phyloP scores from a whole-genome alignment of 2,329 filamentous ascomycete genomes.

The Phaeophleospora eucalypticola region DNA sequence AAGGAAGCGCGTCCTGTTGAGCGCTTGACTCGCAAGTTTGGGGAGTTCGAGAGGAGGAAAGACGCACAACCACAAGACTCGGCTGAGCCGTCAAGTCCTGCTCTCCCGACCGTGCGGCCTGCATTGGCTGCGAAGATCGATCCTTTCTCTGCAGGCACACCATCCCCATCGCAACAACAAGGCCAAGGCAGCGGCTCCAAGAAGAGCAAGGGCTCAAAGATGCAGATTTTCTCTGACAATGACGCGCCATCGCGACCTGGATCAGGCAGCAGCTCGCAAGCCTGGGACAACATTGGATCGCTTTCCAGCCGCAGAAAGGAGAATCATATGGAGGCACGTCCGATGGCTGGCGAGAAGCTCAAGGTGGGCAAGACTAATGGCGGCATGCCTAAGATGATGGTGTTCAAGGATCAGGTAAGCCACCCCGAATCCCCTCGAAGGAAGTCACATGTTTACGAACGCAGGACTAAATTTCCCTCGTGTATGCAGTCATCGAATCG shows the following conservation, averaged over 20 bases:
- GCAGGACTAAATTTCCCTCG: constrained; percentile 84
- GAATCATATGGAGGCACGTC: constrained; percentile 77
- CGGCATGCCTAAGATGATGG: constrained; percentile 72
- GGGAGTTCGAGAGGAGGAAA: constrained; percentile 79
- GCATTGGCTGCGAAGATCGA: constrained; percentile 82
- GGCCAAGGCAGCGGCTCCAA: constrained; percentile 43
- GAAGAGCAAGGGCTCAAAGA: constrained; percentile 71
- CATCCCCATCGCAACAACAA: constrained; percentile 58
- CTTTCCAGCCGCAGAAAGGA: constrained; percentile 89
- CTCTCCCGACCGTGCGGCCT: constrained; percentile 75
- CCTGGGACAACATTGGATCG: constrained; percentile 90
- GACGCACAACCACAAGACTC: constrained; percentile 60
- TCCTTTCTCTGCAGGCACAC: constrained; percentile 62
- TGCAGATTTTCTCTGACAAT: constrained; percentile 82
- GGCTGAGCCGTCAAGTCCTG: constrained; percentile 74
- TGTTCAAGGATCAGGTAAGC: constrained; percentile 97
- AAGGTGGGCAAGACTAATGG: constrained; percentile 80
- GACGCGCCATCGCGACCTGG: constrained; percentile 50
- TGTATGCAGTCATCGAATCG: constrained; percentile 50
- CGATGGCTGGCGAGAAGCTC: constrained; percentile 88
- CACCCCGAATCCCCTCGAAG: constrained; percentile 28
- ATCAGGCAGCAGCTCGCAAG: constrained; percentile 58
- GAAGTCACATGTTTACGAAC: constrained; percentile 68
- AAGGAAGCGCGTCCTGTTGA: constrained; percentile 78
- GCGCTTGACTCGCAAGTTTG: constrained; percentile 81